phyloP scores from a whole-genome alignment of 345 rosid genomes.

The Citrus unshiu region DNA sequence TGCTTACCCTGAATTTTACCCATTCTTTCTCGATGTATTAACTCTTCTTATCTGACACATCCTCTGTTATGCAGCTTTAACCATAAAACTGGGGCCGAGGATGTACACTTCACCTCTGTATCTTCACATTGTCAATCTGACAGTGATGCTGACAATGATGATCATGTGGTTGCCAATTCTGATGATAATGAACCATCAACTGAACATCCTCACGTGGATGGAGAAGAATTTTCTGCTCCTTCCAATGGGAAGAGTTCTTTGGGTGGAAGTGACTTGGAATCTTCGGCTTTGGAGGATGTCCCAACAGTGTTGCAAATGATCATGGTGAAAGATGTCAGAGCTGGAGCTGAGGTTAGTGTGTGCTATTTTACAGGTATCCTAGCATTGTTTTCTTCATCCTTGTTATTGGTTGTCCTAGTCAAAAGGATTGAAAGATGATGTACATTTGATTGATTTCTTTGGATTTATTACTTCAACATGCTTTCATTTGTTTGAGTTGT shows the following conservation, averaged over 20 bases:
- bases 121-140: slow-evolving; percentile 51
- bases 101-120: slow-evolving; percentile 65
- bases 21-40: not conserved
- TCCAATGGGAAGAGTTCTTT: slow-evolving; percentile 16
- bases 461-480: not conserved
- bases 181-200: slow-evolving; percentile 27
- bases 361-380: not conserved
- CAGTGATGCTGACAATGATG: slow-evolving; percentile 20
- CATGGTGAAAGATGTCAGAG: slow-evolving; percentile 72
- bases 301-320: slow-evolving; percentile 65
- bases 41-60: not conserved
- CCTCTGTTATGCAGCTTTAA: slow-evolving; percentile 53
- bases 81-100: slow-evolving; percentile 91
- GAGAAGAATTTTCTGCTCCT: slow-evolving; percentile 10
- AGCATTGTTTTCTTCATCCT: not conserved
- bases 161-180: slow-evolving; percentile 9
- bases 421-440: not conserved
- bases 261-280: slow-evolving; percentile 21
- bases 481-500: not conserved
- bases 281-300: slow-evolving; percentile 27
- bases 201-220: slow-evolving; percentile 19
- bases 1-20: not conserved
- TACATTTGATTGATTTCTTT: no score
- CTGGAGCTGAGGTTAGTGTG: slow-evolving; percentile 69
- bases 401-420: not conserved